Evolutionary conservation across 139 green algal genomes (phyloP), one percentile per base, ranked within the genome.

Genomic region (Deuterostichococcus epilithicus): DNA sequence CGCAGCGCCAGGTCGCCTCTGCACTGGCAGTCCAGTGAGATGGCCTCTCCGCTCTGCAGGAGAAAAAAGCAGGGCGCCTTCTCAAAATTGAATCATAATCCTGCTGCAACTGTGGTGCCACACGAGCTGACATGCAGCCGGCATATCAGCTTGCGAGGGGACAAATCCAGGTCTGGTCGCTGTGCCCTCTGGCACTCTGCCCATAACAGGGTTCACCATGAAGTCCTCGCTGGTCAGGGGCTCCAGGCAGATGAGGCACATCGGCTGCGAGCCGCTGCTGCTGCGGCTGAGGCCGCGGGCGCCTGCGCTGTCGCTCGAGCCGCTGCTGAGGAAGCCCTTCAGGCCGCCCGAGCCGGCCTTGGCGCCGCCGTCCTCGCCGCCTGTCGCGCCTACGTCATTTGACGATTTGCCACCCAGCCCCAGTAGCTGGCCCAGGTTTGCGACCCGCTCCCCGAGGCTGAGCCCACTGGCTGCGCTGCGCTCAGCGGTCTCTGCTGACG

Each of bases 161-260:
- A 37, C 0, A 70, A 28, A n/a, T n/a, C n/a, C n/a, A n/a, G n/a
- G n/a, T n/a, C n/a, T n/a, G n/a, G n/a, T n/a, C n/a, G n/a, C n/a
- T n/a, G n/a, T n/a, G n/a, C n/a, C n/a, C n/a, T n/a, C n/a, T n/a
- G n/a, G n/a, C n/a, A n/a, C n/a, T n/a, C n/a, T n/a, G n/a, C n/a
- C n/a, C n/a, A n/a, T 3, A 37, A 33, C 35, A 74, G 30, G 5
- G 0, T 63, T 42, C 37, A 76, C 75, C 80, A 76, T 63, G 67
- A 86, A 88, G 26, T 88, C 84, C 32, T 92, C 80, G 26, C 82
- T 78, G 0, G 76, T 86, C 10, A 96, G 78, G 28, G 86, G 80
- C 59, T 96, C 90, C 60, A 96, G 71, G 82, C 91, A 96, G 68
- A 96, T 96, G 28, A 96, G 78, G 82, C 91, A 95, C 33, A 90